Evolutionary conservation across 78 protist species (phyloP), one percentile per base, ranked within the genome.

Genomic region (Ministeria vibrans): DNA sequence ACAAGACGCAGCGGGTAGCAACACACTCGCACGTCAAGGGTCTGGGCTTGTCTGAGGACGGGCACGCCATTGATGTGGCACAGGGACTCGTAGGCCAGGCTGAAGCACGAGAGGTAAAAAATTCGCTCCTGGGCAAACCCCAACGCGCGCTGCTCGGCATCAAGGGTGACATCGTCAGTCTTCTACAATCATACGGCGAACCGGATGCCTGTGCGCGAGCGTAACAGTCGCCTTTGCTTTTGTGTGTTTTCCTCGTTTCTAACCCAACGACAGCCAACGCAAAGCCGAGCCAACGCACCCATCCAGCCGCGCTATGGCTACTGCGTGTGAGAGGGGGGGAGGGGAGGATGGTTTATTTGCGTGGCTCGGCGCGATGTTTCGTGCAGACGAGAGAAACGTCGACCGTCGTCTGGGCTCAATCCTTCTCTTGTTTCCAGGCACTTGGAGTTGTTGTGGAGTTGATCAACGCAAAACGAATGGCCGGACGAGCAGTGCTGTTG

Each of bases 21-120:
- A 61, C 98, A 7, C 99, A 98, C 73, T 71, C 91, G 64, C 99
- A 98, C 90, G 76, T 98, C 73, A 94, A 92, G 77, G 99, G 99
- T 20, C 87, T 98, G 6, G 99, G 99, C 5, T 82, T 98, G 36
- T 70, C 70, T 18, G 94, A 90, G 15, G 86, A 88, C 28, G 99
- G 99, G 36, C 41, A 36, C 13, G 97, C 97, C 22, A 34, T 75
- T 25, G 80, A 71, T 0, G 77, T 84, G 2, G 93, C 90, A 0
- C 88, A 84, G 15, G 99, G 99, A 18, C 74, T 99, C 22, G 98
- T 99, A 9, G 99, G 99, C 20, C 99, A 99, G 76, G 75, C 49
- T 36, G 80, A 80, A 59, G 99, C 99, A 18, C 84, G 99, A 5
- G 99, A 97, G 91, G 98, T 91, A 38, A n/a, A n/a, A n/a, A n/a